Conservation (phyloP, 257 asterid species). For the Nicotiana attenuata region DNA sequence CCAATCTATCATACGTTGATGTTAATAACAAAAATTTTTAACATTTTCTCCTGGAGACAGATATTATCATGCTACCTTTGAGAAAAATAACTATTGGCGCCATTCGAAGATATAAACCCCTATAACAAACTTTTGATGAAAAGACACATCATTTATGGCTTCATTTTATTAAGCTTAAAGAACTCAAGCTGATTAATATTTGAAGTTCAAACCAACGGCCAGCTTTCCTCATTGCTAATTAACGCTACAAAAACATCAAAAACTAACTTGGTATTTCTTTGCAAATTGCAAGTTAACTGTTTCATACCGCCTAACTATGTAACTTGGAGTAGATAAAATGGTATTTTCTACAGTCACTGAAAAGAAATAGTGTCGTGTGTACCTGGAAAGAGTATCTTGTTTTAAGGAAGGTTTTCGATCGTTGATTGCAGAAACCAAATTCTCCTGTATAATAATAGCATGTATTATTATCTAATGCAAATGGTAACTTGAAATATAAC, state of each 20-base stretch:
- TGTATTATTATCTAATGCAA: background rate
- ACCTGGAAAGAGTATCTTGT: slow-evolving; percentile 11
- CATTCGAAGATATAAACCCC: background rate
- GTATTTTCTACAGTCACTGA: background rate
- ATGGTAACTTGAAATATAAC: background rate
- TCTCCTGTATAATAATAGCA: slow-evolving; percentile 4
- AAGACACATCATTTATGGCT: background rate
- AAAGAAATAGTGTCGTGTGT: background rate
- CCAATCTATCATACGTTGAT: slow-evolving; percentile 4
- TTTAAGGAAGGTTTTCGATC: background rate
- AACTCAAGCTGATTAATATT: background rate
- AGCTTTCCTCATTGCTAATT: background rate
- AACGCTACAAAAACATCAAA: background rate
- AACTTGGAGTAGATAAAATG: background rate
- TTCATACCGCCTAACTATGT: background rate
- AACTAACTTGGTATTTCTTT: background rate
- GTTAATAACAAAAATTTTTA: background rate
- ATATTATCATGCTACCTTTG: background rate
- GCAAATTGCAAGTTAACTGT: background rate
- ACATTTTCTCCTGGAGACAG: slow-evolving; percentile 1
- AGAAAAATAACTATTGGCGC: background rate
- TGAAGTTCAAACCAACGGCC: background rate
- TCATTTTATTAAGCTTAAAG: background rate
- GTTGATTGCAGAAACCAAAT: slow-evolving; percentile 6
- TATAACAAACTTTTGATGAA: background rate